Base-by-base conservation (phyloP, 257 asterid species). In the Plantago elongata region DNA sequence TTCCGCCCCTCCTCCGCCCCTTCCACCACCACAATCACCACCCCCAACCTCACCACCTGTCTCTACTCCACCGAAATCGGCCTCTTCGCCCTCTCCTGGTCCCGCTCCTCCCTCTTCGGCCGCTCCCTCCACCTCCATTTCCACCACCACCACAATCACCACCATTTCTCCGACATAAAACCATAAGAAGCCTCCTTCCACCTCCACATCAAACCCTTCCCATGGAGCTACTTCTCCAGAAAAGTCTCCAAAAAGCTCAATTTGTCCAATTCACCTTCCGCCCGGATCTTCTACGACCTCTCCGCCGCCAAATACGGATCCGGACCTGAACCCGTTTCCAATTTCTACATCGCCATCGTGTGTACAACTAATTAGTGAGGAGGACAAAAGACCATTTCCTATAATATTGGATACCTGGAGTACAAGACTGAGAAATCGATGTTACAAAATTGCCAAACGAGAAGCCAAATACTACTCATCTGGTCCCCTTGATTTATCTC, bases 31-130 rank as follows among this genome's bases (percentile, higher is more conserved):
- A 76, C 67, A 5, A 2, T 74, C 65, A 18, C 79, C 17, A 18
- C 71, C 16, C 85, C 91, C 38, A 77, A 70, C 29, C 81, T 84
- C 10, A 69, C 80, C 42, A 84, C 91, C 68, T 74, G 68, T 61
- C 78, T 84, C 49, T 79, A 84, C 76, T 72, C 63, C 13, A 74
- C 88, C 18, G 51, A 74, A 2, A 57, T 72, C 1, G 91, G 85
- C 55, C 71, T 73, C 44, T 78, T 84, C 64, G 84, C 81, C 27
- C 74, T 84, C 37, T 78, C 88, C 17, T 84, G 91, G 91, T 79
- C 79, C 2, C 78, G 85, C 45, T 60, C 54, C 5, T 60, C 56
- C 59, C 77, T 71, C 48, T 75, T 84, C 49, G 74, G 79, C 47
- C 81, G 81, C 46, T 77, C 82, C 49, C 77, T 81, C 54, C 84